Evolutionary conservation across 2,329 filamentous ascomycete species (phyloP).

Genomic region (Hypomyces perniciosus): DNA sequence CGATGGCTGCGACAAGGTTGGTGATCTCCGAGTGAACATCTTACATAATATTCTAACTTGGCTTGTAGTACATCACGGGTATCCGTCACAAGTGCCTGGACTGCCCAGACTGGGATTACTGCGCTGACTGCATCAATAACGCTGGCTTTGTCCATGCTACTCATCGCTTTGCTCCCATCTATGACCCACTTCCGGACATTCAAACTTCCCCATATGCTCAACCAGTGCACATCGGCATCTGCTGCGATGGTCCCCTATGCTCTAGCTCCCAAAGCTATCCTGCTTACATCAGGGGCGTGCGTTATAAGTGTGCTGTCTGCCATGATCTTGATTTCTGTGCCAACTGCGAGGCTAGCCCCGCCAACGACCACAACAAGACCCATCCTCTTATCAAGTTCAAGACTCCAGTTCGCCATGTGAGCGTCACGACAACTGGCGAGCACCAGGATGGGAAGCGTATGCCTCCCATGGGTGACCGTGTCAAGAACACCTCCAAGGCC

Average conservation of each 20-base stretch:
- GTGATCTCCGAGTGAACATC: not conserved
- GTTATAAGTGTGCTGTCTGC: constrained; percentile 97
- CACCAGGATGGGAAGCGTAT: constrained; percentile 60
- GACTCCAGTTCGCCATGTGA: constrained; percentile 82
- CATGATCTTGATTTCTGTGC: constrained; percentile 93
- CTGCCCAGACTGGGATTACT: constrained; percentile 98
- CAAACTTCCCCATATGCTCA: constrained; percentile 17
- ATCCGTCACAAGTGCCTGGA: constrained; percentile 94
- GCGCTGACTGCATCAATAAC: constrained; percentile 64
- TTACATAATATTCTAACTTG: constrained; percentile 1
- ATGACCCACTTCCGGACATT: constrained; percentile 54
- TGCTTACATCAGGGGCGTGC: constrained; percentile 76
- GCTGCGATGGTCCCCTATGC: constrained; percentile 92
- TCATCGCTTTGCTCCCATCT: constrained; percentile 86
- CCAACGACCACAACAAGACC: constrained; percentile 85
- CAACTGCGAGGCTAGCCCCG: constrained; percentile 82
- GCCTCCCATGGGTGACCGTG: constrained; percentile 64
- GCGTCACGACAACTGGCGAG: constrained; percentile 77
- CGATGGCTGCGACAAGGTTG: constrained; percentile 75
- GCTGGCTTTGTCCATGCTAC: constrained; percentile 66
- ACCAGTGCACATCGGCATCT: constrained; percentile 72
- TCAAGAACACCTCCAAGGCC: constrained; percentile 39
- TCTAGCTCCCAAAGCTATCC: constrained; percentile 44
- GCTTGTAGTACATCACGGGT: constrained; percentile 61
- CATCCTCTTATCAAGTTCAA: constrained; percentile 97